Evolutionary conservation across 2,329 filamentous ascomycete genomes (phyloP).

Genomic region (Sporothrix inflata): DNA sequence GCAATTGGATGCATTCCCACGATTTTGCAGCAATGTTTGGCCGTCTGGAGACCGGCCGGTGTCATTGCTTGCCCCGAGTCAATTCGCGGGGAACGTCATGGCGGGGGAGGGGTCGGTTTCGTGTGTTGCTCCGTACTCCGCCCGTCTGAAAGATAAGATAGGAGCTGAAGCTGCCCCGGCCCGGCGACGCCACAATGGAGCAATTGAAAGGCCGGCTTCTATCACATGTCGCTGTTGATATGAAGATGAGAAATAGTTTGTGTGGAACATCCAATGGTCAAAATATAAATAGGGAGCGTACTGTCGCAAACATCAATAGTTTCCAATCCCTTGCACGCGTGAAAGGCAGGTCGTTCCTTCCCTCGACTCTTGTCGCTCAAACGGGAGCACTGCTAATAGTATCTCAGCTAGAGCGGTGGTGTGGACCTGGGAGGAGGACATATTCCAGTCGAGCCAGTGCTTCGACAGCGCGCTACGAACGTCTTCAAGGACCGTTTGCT

Average conservation of each 20-base stretch:
- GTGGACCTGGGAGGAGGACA: neutral
- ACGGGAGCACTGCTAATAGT: neutral
- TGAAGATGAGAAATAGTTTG: neutral
- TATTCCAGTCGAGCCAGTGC: neutral
- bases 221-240: neutral
- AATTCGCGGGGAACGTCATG: constrained; percentile 5
- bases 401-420: neutral
- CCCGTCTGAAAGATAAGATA: neutral
- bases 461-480: neutral
- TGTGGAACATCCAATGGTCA: too few relatives aligned
- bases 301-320: constrained; percentile 8
- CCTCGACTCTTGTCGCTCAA: constrained; percentile 5
- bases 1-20: neutral
- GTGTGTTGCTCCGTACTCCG: constrained; percentile 1
- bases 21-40: neutral
- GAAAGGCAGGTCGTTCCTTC: neutral
- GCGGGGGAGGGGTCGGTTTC: constrained; percentile 9
- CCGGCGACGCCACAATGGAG: neutral
- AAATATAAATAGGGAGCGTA: neutral
- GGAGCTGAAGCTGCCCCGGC: neutral
- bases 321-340: neutral
- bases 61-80: neutral
- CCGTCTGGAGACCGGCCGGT: neutral
- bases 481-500: neutral
- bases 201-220: neutral